A percentile compares a stretch with the other conserved stretches of the same genome.
Conservation (phyloP, 495 filamentous ascomycete species). For the Neurospora tetraspora region DNA sequence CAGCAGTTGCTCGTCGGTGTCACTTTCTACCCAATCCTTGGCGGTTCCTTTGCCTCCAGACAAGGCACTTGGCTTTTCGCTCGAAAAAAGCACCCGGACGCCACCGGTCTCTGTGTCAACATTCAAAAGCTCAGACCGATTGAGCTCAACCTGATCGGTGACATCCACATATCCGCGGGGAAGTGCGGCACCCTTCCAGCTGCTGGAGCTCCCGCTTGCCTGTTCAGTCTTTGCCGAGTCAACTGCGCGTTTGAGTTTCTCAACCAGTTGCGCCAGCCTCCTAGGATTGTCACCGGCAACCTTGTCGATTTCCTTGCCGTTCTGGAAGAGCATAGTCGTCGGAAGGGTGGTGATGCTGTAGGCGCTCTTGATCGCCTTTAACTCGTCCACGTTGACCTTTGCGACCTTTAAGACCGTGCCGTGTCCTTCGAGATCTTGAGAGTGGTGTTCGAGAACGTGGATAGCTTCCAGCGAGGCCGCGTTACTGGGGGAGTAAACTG, state of each 20-base stretch:
- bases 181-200: constrained; percentile 63
- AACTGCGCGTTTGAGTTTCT: constrained; percentile 63
- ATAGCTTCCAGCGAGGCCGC: constrained; percentile 75
- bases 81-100: constrained; percentile 63
- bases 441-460: constrained; percentile 75
- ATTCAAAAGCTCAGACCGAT: constrained; percentile 81
- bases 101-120: constrained; percentile 58
- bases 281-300: constrained; percentile 63
- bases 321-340: constrained; percentile 86
- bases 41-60: constrained; percentile 48
- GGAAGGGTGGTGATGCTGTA: constrained; percentile 69
- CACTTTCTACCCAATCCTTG: constrained; percentile 94
- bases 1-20: constrained; percentile 97
- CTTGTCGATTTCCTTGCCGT: constrained; percentile 51
- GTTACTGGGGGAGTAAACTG: constrained; percentile 86
- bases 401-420: constrained; percentile 69
- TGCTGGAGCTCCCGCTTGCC: constrained; percentile 29
- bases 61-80: constrained; percentile 53
- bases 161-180: constrained; percentile 78
- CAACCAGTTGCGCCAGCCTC: constrained; percentile 57
- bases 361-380: constrained; percentile 59
- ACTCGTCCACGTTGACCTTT: constrained; percentile 75
- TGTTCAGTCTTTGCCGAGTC: constrained; percentile 36
- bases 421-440: constrained; percentile 52
- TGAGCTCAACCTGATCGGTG: constrained; percentile 66